Evolutionary conservation across 78 protist genomes (phyloP).

Genomic region (Isochrysis galbana): DNA sequence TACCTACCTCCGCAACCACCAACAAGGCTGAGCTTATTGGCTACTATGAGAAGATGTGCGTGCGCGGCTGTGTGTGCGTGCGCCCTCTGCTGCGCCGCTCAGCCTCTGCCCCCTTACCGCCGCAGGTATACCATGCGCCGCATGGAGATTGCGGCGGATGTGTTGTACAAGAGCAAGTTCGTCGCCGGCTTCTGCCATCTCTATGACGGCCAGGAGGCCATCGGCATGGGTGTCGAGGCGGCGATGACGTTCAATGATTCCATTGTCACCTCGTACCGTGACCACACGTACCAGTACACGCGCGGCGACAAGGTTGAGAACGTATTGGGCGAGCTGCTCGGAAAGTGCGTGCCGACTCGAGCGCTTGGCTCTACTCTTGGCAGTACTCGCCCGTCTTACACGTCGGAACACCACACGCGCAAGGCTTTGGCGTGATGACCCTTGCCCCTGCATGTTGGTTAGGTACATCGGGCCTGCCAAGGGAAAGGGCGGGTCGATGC

Average conservation of each 20-base stretch:
- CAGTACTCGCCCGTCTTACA: too few relatives aligned
- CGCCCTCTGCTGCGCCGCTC: background rate
- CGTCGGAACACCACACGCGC: too few relatives aligned
- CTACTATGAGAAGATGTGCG: conserved; percentile 1
- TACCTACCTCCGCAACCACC: background rate
- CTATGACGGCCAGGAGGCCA: conserved; percentile 95
- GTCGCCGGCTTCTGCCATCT: conserved; percentile 96
- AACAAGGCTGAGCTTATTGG: background rate
- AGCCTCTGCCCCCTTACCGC: background rate
- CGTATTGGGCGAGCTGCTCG: conserved; percentile 83
- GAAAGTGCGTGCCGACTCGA: too few relatives aligned
- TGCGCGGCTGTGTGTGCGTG: background rate
- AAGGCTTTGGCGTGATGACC: too few relatives aligned
- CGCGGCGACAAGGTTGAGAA: conserved; percentile 75
- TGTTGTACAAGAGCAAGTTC: conserved; percentile 72
- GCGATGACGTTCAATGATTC: conserved; percentile 72
- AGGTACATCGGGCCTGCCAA: conserved; percentile 68
- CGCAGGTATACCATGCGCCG: conserved; percentile 54
- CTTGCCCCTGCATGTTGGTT: too few relatives aligned
- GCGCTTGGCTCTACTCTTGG: too few relatives aligned
- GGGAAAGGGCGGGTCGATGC: conserved; percentile 98
- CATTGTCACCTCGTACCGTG: conserved; percentile 92
- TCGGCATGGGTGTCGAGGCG: conserved; percentile 81
- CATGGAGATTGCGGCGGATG: conserved; percentile 71
- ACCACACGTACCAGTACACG: conserved; percentile 75